Percentiles rank a stretch among this genome's conserved stretches.
These are phyloP conservation scores for Skeletonema tropicum DNA, from an alignment of 108 stramenopile species.

Conservation along the genomic window DNA sequence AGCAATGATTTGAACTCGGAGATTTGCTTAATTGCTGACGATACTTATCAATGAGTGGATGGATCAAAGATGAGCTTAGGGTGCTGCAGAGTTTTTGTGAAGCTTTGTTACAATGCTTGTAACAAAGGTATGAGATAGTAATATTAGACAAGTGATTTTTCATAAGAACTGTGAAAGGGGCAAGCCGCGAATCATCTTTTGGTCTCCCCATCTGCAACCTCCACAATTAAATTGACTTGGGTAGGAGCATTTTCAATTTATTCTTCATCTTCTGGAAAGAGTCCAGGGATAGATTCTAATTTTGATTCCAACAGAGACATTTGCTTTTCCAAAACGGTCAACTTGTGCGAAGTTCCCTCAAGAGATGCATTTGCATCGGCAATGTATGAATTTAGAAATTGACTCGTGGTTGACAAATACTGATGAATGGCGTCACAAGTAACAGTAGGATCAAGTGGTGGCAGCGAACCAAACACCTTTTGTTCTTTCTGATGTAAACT, in stretches of 20 bases:
- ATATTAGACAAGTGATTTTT: background rate
- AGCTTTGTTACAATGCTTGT: background rate
- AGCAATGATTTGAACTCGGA: background rate
- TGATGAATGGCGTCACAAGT: slow-evolving; percentile 43
- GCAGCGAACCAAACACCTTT: slow-evolving; percentile 20
- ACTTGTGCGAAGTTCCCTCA: slow-evolving; percentile 34
- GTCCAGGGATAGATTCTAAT: slow-evolving; percentile 35
- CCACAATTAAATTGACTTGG: background rate
- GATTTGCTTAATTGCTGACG: background rate
- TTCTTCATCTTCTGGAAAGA: slow-evolving; percentile 25
- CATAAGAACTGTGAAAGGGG: background rate
- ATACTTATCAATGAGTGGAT: background rate
- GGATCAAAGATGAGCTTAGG: background rate
- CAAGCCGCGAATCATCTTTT: background rate
- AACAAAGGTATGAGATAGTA: background rate
- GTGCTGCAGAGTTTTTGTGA: background rate
- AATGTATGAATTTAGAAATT: slow-evolving; percentile 44
- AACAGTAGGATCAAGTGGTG: slow-evolving; percentile 39
- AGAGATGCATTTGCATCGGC: slow-evolving; percentile 42
- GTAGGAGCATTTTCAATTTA: background rate
- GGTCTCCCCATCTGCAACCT: background rate
- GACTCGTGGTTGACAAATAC: slow-evolving; percentile 32
- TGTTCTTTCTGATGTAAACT: slow-evolving; percentile 32
- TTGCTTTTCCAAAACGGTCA: slow-evolving; percentile 40
- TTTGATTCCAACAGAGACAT: slow-evolving; percentile 43